Percentiles rank a stretch among this genome's conserved stretches.
Conservation (phyloP, 2,329 filamentous ascomycete species). For the Cyanodermella asteris region DNA sequence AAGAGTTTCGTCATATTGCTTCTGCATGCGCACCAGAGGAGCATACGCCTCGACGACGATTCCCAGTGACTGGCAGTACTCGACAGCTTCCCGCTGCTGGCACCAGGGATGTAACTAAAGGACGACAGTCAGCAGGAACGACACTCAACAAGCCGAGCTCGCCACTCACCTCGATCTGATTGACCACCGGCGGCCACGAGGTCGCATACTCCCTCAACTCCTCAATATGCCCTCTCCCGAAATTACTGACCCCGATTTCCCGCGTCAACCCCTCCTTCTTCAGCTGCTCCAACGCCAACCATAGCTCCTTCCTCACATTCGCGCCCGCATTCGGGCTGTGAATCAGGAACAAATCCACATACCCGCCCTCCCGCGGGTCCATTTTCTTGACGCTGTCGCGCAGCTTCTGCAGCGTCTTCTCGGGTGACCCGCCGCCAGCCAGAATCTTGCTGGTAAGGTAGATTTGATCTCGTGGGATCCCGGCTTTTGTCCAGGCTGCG, state of each 20-base stretch:
- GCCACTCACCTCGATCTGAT: conserved; percentile 45
- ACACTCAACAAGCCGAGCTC: background rate
- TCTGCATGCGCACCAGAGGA: conserved; percentile 41
- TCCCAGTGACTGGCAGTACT: conserved; percentile 29
- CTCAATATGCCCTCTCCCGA: conserved; percentile 43
- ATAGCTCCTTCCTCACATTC: conserved; percentile 36
- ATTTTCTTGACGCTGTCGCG: conserved; percentile 42
- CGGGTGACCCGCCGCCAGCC: conserved; percentile 27
- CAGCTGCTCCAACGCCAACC: conserved; percentile 42
- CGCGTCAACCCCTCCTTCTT: conserved; percentile 36
- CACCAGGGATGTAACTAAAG: conserved; percentile 48
- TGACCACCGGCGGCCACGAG: conserved; percentile 47
- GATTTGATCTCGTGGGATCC: conserved; percentile 33
- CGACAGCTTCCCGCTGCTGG: conserved; percentile 38
- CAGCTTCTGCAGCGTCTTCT: conserved; percentile 36
- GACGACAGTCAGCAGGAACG: background rate
- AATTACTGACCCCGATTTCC: conserved; percentile 54
- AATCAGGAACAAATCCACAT: conserved; percentile 51
- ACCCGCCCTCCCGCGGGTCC: conserved; percentile 29
- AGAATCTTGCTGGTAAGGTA: conserved; percentile 54
- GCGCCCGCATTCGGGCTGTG: conserved; percentile 38
- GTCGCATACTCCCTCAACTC: conserved; percentile 44
- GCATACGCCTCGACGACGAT: conserved; percentile 33
- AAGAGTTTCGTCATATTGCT: conserved; percentile 46
- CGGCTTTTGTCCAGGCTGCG: conserved; percentile 35